phyloP scores from a whole-genome alignment of 1,284 basidiomycete genomes.

The Filobasidium uniguttulatum region DNA sequence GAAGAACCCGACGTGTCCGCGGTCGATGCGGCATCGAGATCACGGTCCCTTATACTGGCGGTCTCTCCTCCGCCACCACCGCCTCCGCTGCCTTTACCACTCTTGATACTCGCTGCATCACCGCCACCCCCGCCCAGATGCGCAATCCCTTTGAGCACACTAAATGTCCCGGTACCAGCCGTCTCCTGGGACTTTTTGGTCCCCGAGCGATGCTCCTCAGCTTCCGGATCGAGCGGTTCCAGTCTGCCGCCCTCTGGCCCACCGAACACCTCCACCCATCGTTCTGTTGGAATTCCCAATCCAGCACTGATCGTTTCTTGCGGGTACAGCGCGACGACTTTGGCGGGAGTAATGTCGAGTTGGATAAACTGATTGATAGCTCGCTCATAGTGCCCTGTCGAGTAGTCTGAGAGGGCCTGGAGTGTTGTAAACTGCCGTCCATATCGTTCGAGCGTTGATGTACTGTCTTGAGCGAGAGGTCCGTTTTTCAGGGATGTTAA shows the following conservation, averaged over 20 bases:
- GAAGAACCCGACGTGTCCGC: too few species aligned
- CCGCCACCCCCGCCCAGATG: constrained; percentile 23
- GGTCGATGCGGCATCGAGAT: not conserved
- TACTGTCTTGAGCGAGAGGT: too few species aligned
- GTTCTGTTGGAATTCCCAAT: constrained; percentile 48
- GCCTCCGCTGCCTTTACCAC: too few species aligned
- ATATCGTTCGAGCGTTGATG: constrained; percentile 42
- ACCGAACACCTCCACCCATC: constrained; percentile 79
- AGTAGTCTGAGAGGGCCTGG: constrained; percentile 64
- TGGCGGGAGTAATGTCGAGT: constrained; percentile 81
- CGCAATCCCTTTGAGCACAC: constrained; percentile 21
- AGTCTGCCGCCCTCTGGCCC: constrained; percentile 44
- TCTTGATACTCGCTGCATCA: constrained; percentile 23
- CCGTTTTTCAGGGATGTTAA: constrained; percentile 46
- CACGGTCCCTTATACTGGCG: constrained; percentile 11
- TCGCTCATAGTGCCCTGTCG: constrained; percentile 31
- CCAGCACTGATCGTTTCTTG: constrained; percentile 59
- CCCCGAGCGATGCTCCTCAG: constrained; percentile 11
- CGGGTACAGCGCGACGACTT: constrained; percentile 82
- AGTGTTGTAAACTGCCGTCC: constrained; percentile 50
- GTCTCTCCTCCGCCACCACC: too few species aligned
- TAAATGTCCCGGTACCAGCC: constrained; percentile 6
- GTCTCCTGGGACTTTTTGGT: constrained; percentile 8
- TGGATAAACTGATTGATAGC: constrained; percentile 80
- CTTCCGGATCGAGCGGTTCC: constrained; percentile 25